phyloP scores from a whole-genome alignment of 805 yeast species.

The Schwanniomyces vanrijiae region DNA sequence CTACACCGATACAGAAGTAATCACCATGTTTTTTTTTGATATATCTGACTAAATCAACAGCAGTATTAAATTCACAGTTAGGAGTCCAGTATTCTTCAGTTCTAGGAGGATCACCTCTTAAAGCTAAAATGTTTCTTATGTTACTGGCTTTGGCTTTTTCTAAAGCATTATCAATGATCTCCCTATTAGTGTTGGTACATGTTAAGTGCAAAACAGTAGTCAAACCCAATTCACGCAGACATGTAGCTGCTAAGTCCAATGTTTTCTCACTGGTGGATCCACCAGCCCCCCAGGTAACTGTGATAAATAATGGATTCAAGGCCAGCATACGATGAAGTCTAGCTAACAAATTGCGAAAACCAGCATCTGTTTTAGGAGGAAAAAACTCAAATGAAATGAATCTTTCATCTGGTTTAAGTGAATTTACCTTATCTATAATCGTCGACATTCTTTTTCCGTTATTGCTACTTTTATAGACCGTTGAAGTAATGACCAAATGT shows the following conservation, averaged over 20 bases:
- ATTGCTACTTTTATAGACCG: neutral
- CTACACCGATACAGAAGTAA: constrained; percentile 92
- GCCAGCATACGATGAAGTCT: constrained; percentile 88
- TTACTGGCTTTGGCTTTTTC: constrained; percentile 71
- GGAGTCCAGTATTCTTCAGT: constrained; percentile 63
- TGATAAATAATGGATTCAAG: constrained; percentile 83
- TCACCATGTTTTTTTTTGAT: constrained; percentile 71
- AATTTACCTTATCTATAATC: constrained; percentile 52
- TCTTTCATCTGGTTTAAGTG: constrained; percentile 50
- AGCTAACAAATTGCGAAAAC: constrained; percentile 78
- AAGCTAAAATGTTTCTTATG: constrained; percentile 82
- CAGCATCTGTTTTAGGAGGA: constrained; percentile 94
- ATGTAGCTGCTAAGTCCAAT: constrained; percentile 73
- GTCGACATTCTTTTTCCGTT: constrained; percentile 21
- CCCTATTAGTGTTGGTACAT: constrained; percentile 86
- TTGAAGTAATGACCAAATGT: neutral
- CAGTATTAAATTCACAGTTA: constrained; percentile 63
- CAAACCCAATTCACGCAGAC: constrained; percentile 72
- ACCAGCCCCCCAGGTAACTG: constrained; percentile 99
- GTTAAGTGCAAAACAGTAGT: constrained; percentile 94
- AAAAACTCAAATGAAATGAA: constrained; percentile 91
- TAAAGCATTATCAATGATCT: constrained; percentile 78
- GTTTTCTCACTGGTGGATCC: constrained; percentile 91
- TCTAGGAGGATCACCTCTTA: constrained; percentile 95
- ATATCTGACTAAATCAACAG: constrained; percentile 83